Base-by-base conservation (phyloP, 108 stramenopile genomes). In the Cyclotella baltica region DNA sequence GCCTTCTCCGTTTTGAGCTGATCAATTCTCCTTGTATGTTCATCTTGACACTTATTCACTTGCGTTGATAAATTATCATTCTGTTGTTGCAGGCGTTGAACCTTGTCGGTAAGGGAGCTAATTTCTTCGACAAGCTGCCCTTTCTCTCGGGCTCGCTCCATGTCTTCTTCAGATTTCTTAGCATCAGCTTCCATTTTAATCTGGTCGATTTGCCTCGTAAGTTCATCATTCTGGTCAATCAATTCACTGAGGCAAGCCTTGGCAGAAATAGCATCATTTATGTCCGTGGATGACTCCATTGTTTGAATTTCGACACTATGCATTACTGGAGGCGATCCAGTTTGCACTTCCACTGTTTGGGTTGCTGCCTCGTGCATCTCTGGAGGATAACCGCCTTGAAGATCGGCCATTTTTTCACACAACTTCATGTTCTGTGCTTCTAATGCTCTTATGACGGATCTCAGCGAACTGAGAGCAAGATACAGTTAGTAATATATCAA, bases 341-440 rank as follows among this genome's bases (percentile, higher is more conserved):
- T 33, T 48, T 64, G 62, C n/a, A n/a, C n/a, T n/a, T 38, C 36
- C 2, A 71, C 58, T 37, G 70, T 43, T 47, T 67, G 48, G 9
- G 50, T 25, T 8, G 28, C 48, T 9, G 29, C 48, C 30, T 51
- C 30, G 1, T 20, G 10, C 28, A n/a, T 58, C 20, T 8, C 36
- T 40, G 57, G 10, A 27, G 22, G 37, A 20, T 62, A 52, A 30
- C 40, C 63, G 40, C 13, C 50, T 48, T 64, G 62, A 1, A 51
- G 36, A 28, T 75, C 50, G 3, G 63, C 73, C 15, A 75, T 43
- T 29, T 64, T 56, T 30, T 64, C 51, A 48, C 43, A 75, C 22
- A 75, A 27, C 63, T 55, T 59, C 47, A 58, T 57, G 20, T 78
- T 78, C 33, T 68, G 70, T 48, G 51, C 19, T 37, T 78, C 77